Evolutionary conservation across 805 yeast genomes (phyloP).

Genomic region (Cyberlindnera sargentensis): DNA sequence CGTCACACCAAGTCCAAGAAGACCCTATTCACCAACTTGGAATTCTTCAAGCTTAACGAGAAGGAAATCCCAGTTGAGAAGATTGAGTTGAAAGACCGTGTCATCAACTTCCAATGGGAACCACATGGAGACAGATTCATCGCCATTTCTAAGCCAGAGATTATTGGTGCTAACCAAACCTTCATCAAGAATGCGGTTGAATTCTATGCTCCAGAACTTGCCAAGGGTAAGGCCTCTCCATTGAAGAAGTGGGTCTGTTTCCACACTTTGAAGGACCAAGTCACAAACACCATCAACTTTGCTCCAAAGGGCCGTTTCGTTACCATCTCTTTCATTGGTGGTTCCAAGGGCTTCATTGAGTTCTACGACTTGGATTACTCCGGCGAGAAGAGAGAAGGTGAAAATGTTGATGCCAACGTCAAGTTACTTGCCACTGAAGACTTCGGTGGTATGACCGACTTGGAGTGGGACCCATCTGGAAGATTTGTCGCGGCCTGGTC

Average conservation of each 20-base stretch:
- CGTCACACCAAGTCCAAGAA: constrained; percentile 95
- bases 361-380: constrained; percentile 84
- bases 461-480: constrained; percentile 96
- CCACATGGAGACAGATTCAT: constrained; percentile 86
- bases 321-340: constrained; percentile 37
- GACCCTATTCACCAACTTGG: constrained; percentile 85
- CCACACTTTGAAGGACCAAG: constrained; percentile 52
- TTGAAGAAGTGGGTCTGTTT: constrained; percentile 51
- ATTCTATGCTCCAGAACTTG: constrained; percentile 77
- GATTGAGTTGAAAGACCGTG: constrained; percentile 85
- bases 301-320: constrained; percentile 91
- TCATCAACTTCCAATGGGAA: constrained; percentile 91
- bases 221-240: constrained; percentile 35
- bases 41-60: constrained; percentile 81
- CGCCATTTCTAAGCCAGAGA: constrained; percentile 57
- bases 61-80: constrained; percentile 93
- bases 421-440: constrained; percentile 48
- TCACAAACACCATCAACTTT: constrained; percentile 72
- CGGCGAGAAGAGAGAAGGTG: constrained; percentile 48
- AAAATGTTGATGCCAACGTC: constrained; percentile 27
- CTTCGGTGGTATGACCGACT: constrained; percentile 71
- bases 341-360: constrained; percentile 59
- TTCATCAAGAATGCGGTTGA: constrained; percentile 58
- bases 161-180: constrained; percentile 48
- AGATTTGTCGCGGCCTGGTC: constrained; percentile 86